Base-by-base conservation (phyloP, 1,284 basidiomycete genomes). In the Microstroma glucosiphilum region DNA sequence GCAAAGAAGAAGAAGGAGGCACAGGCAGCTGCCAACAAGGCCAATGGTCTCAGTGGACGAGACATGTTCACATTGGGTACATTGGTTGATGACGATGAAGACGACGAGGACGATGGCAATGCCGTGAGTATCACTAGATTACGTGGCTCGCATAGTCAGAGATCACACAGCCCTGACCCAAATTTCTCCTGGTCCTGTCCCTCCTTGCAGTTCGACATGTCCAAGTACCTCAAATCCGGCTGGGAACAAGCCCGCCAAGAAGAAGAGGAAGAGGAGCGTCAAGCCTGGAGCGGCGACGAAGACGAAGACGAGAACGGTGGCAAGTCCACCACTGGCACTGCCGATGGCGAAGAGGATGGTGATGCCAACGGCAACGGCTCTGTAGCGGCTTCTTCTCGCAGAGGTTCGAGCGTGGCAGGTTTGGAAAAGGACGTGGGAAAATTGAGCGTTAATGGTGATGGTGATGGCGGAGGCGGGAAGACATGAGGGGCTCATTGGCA, bases 61-160 rank as follows among this genome's bases (percentile, higher is more conserved):
- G 96, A 98, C 82, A 83, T 99, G 80, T 91, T 92, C 71, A 76
- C 85, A 82, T 93, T 91, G 84, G 93, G 96, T 80, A 90, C 92
- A 17, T 91, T 97, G 75, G 89, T 94, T 87, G 92, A 94, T 82
- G 86, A 86, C 69, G 91, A 93, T 72, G 76, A 73, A 1, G 80
- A 75, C 15, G 90, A 88, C 6, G 88, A 83, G 12, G 89, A 86
- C 40, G 86, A 82, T 7, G 64, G 88, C 49, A 46, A 61, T 21
- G 51, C 19, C 26, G 43, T 48, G 43, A 41, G 58, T 46, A 37
- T 73, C 68, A 53, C 73, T 58, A 42, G 63, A 57, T 56, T 48
- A 53, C 49, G n/a, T 40, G 1, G 23, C 19, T 11, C 23, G 6
- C 19, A 23, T 13, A 57, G n/a, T 17, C 17, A 21, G 13, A 19